Base-by-base conservation (phyloP, 1,139 yeast species). In the Yamadazyma triangularis region DNA sequence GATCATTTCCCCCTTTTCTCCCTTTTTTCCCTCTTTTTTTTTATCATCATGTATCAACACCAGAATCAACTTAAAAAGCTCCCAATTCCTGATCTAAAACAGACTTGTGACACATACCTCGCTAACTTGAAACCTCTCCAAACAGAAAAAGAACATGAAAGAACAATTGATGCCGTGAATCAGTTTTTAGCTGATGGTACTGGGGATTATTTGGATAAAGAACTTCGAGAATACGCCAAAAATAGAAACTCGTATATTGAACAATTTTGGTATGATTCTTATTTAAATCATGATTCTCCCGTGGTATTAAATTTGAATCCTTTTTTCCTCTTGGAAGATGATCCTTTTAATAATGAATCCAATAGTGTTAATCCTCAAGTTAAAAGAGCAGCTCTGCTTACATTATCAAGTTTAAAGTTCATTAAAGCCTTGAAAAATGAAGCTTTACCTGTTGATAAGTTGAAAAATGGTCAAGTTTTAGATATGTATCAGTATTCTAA, bases 181-280 rank as follows among this genome's bases (percentile, higher is more conserved):
- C 53, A 64, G 43, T 80, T 85, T 50, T 50, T 84, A 35, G 57
- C 68, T 33, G 53, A 70, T 26, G 71, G 77, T 13, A 53, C 70
- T 10, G 87, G 89, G 4, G 71, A 77, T 19, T 65, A 72, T 34
- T 66, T 87, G 42, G 86, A 83, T 43, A 61, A 72, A 21, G 79
- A 77, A 46, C 68, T 86, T 28, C 60, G 77, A 28, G 73, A 73
- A 32, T 85, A 83, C 47, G 69, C 86, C 8, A 65, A 73, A 35
- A 58, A 74, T 13, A 65, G 88, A 44, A 76, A 84, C 32, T 80
- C 93, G 8, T 87, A 82, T 56, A 87, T 87, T 40, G 96, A 87
- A 56, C 95, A 87, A 53, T 87, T 87, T 54, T 87, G 96, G 96
- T 86, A 79, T 54, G 96, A 87, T 51, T 77, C 95, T 3, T 87